Base-by-base conservation (phyloP, 2,329 filamentous ascomycete genomes). In the Ophiosphaerella narmari region DNA sequence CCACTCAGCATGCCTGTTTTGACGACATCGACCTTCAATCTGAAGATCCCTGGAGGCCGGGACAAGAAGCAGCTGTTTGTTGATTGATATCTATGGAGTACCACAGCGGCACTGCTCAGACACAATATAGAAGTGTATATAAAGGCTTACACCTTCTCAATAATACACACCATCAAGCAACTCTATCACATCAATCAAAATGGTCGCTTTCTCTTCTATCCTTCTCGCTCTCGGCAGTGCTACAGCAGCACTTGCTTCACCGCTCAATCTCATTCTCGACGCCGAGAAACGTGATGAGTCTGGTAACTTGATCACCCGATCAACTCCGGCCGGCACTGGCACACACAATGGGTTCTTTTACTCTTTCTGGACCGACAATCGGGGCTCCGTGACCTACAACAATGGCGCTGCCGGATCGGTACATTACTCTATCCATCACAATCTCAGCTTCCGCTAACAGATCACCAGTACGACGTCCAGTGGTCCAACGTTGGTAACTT, bases 321-420 rank as follows among this genome's bases (percentile, higher is more conserved):
- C 47, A 11, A 65, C 59, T 8, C 58, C 60, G 4, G 50, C 60
- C 8, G 66, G 66, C 40, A 64, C 60, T 9, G 67, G 67, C 34
- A 67, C 52, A 12, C 46, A 66, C 48, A 60, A 70, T 40, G 67
- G 67, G 4, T 70, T 64, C 55, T 70, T 67, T 61, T 68, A 69
- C 52, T 83, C 80, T 9, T 84, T 79, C 75, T 86, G 81, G 81
- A 83, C 78, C 38, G 82, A 85, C 47, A 77, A 78, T 31, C 70
- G 68, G 13, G 77, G 73, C 34, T 66, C 69, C 18, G 78, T 81
- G 2, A 78, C 71, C 14, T 86, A 85, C 73, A 82, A 77, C 65
- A 85, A 84, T 67, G 78, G 76, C 4, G 54, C 50, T 21, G 57
- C 34, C n/a, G 48, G 48, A 12, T 39, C 21, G 21, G 45, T 47